Percentiles rank a stretch among this genome's conserved stretches.
phyloP scores from a whole-genome alignment of 805 yeast genomes.

The Torulaspora delbrueckii region DNA sequence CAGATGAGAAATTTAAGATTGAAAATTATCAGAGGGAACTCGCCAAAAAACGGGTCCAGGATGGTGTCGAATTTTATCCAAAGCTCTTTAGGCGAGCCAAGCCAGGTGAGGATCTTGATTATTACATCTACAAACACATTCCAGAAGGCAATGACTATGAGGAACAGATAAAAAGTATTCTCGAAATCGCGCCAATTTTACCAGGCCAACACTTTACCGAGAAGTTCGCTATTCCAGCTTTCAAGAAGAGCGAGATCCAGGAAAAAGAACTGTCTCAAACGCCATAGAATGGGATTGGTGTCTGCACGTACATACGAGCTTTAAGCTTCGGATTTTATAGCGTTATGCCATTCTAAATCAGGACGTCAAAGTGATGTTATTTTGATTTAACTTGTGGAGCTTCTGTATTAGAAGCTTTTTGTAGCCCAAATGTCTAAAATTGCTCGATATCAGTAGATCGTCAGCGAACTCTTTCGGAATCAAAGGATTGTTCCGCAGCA shows the following conservation, averaged over 20 bases:
- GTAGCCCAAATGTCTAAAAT: constrained; percentile 11
- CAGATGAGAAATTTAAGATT: constrained; percentile 79
- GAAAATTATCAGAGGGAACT: constrained; percentile 79
- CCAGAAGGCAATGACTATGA: constrained; percentile 48
- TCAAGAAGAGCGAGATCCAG: constrained; percentile 42
- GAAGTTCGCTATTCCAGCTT: constrained; percentile 65
- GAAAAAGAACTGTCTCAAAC: constrained; percentile 9
- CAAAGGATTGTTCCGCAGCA: constrained; percentile 12
- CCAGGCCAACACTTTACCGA: constrained; percentile 73
- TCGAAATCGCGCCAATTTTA: constrained; percentile 68
- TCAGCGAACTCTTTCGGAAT: constrained; percentile 7
- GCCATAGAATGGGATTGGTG: background rate
- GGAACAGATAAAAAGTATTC: constrained; percentile 50
- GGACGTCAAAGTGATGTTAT: background rate
- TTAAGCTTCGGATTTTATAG: background rate
- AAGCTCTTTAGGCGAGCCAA: constrained; percentile 57
- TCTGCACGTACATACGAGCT: background rate
- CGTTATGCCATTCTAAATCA: background rate
- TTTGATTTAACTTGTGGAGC: background rate
- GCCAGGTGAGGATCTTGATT: constrained; percentile 52
- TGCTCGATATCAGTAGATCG: constrained; percentile 10
- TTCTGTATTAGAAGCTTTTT: constrained; percentile 13
- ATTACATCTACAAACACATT: constrained; percentile 58
- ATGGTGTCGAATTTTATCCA: constrained; percentile 77
- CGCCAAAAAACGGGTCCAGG: constrained; percentile 70